phyloP scores from a whole-genome alignment of 2,329 filamentous ascomycete species.

The Pseudogymnoascus sp. region DNA sequence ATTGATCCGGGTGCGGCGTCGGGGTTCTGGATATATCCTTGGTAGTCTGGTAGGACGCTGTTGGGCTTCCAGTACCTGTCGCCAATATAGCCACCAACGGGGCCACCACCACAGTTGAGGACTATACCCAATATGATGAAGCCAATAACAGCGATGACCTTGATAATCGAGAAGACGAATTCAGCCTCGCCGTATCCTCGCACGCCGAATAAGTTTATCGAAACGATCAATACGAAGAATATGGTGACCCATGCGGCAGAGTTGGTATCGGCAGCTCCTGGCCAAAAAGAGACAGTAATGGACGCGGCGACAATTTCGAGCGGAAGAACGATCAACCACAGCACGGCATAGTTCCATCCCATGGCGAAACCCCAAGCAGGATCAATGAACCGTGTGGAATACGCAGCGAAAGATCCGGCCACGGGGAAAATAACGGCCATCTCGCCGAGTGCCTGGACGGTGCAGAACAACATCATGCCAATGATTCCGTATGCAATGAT shows the following conservation, averaged over 20 bases:
- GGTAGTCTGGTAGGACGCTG: conserved; percentile 41
- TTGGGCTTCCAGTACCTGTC: background rate
- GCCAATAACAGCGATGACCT: conserved; percentile 67
- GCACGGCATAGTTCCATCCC: conserved; percentile 88
- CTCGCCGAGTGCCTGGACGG: conserved; percentile 85
- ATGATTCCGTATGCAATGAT: conserved; percentile 73
- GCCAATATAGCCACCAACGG: background rate
- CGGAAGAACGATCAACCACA: conserved; percentile 77
- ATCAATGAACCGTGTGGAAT: conserved; percentile 88
- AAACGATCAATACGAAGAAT: conserved; percentile 67
- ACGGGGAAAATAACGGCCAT: conserved; percentile 86
- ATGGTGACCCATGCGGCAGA: conserved; percentile 68
- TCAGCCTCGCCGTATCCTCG: conserved; percentile 86
- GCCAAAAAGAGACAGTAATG: conserved; percentile 79
- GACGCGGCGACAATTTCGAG: conserved; percentile 82
- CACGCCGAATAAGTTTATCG: conserved; percentile 81
- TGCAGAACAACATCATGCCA: conserved; percentile 82
- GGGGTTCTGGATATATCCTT: conserved; percentile 35
- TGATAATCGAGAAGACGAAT: conserved; percentile 79
- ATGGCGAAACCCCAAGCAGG: conserved; percentile 92
- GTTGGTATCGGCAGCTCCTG: conserved; percentile 40
- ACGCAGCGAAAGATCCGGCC: conserved; percentile 90
- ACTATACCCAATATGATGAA: conserved; percentile 68
- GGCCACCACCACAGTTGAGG: conserved; percentile 39
- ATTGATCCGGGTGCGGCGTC: conserved; percentile 42